These are phyloP conservation scores for Tetrapisispora pingtungensis DNA, from an alignment of 805 yeast species.

Conservation along the genomic window DNA sequence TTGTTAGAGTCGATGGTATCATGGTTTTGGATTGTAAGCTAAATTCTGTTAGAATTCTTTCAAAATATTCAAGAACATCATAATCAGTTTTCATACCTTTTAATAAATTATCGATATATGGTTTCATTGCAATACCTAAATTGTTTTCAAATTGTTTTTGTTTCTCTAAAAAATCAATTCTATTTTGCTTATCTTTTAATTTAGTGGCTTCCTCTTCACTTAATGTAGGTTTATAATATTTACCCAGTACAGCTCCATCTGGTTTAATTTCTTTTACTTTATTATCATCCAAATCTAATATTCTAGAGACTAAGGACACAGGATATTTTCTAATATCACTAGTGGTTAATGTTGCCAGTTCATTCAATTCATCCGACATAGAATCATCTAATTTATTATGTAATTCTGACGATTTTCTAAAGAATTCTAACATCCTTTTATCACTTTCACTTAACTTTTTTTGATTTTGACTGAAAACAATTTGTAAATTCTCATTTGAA, in stretches of 20 bases:
- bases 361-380: not conserved
- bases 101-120: slow-evolving; percentile 10
- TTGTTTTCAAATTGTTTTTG: slow-evolving; percentile 17
- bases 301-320: slow-evolving; percentile 14
- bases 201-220: not conserved
- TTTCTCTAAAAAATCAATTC: slow-evolving; percentile 11
- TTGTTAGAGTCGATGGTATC: not conserved
- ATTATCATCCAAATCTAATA: slow-evolving; percentile 6
- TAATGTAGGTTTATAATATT: not conserved
- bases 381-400: slow-evolving; percentile 7
- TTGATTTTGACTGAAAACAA: slow-evolving; percentile 14
- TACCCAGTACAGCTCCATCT: not conserved
- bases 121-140: slow-evolving; percentile 16
- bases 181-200: slow-evolving; percentile 1
- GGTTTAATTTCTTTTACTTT: not conserved
- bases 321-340: slow-evolving; percentile 21
- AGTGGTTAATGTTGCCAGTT: slow-evolving; percentile 12
- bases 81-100: slow-evolving; percentile 16
- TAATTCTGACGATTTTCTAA: slow-evolving; percentile 7
- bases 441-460: slow-evolving; percentile 9
- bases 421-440: slow-evolving; percentile 11
- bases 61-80: slow-evolving; percentile 14
- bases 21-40: not conserved
- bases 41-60: slow-evolving; percentile 9
- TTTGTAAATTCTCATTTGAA: slow-evolving; percentile 9